These are phyloP conservation scores for Cicer pinnatifidum DNA, from an alignment of 306 rosid genomes.

Conservation along the genomic window DNA sequence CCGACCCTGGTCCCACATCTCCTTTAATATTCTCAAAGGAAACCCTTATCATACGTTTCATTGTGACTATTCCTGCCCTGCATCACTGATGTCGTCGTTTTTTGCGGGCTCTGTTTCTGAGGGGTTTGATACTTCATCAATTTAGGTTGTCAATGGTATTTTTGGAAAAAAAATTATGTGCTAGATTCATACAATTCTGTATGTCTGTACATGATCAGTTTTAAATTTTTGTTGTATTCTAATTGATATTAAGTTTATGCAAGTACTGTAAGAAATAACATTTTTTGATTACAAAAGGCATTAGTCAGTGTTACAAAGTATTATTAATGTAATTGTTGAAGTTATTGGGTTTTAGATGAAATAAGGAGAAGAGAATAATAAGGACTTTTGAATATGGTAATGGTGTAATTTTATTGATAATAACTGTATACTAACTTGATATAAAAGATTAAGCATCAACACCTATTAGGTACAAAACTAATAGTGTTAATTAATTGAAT, in stretches of 20 bases:
- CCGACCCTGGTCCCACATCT: neutral
- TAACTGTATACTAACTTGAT: neutral
- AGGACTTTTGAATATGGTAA: neutral
- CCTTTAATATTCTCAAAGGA: constrained; percentile 27
- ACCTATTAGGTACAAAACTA: neutral
- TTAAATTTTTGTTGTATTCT: constrained; percentile 22
- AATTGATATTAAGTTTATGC: constrained; percentile 1
- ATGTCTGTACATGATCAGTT: constrained; percentile 20
- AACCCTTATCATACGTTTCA: constrained; percentile 25
- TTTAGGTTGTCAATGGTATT: constrained; percentile 14
- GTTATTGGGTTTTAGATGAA: neutral
- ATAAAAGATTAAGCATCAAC: neutral
- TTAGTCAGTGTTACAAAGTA: constrained; percentile 22
- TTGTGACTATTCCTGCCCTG: constrained; percentile 11
- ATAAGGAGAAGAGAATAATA: neutral
- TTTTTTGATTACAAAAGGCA: neutral
- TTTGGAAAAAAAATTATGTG: constrained; percentile 16
- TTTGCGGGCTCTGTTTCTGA: constrained; percentile 13
- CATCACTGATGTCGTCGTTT: constrained; percentile 19
- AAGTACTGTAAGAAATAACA: neutral
- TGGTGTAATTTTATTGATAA: neutral
- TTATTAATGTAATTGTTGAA: constrained; percentile 17
- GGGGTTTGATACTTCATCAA: constrained; percentile 25
- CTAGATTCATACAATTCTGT: constrained; percentile 28
- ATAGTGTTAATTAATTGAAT: neutral